Percentiles rank a stretch among this genome's conserved stretches.
Conservation (phyloP, 2,329 filamentous ascomycete species). For the Raffaelea arxii region DNA sequence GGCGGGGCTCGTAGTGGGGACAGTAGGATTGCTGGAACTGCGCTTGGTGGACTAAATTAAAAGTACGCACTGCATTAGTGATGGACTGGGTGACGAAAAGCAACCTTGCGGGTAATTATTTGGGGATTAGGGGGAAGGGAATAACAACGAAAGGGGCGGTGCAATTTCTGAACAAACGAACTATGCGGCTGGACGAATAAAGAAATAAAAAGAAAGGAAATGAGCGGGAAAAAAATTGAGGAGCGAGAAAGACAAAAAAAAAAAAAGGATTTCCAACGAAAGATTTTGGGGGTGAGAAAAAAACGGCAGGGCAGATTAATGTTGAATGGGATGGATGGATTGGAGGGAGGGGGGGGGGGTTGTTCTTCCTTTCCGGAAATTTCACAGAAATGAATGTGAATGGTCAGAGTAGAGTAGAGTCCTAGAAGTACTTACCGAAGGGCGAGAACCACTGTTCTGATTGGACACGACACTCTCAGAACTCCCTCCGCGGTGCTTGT, state of each 20-base stretch:
- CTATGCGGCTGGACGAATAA: constrained; percentile 22
- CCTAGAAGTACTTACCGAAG: constrained; percentile 47
- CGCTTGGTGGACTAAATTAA: constrained; percentile 48
- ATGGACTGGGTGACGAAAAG: constrained; percentile 4
- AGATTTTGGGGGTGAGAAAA: too few relatives aligned
- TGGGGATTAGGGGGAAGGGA: too few relatives aligned
- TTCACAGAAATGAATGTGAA: too few relatives aligned
- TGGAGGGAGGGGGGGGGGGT: too few relatives aligned
- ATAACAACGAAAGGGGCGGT: too few relatives aligned
- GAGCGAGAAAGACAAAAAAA: constrained; percentile 14
- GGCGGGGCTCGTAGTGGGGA: constrained; percentile 44
- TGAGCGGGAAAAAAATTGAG: constrained; percentile 10
- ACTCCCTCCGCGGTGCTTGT: constrained; percentile 43
- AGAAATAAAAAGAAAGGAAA: background rate
- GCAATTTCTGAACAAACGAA: too few relatives aligned
- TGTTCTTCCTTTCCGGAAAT: too few relatives aligned
- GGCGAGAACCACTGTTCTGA: constrained; percentile 49
- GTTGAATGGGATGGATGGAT: too few relatives aligned
- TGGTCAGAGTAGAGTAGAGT: background rate
- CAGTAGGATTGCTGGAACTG: constrained; percentile 35
- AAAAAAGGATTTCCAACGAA: background rate
- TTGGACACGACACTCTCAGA: constrained; percentile 54
- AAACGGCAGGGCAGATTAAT: too few relatives aligned
- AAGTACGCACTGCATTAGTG: constrained; percentile 35
- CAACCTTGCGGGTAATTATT: constrained; percentile 31